phyloP scores from a whole-genome alignment of 306 rosid species.

The Acacia crassicarpa region DNA sequence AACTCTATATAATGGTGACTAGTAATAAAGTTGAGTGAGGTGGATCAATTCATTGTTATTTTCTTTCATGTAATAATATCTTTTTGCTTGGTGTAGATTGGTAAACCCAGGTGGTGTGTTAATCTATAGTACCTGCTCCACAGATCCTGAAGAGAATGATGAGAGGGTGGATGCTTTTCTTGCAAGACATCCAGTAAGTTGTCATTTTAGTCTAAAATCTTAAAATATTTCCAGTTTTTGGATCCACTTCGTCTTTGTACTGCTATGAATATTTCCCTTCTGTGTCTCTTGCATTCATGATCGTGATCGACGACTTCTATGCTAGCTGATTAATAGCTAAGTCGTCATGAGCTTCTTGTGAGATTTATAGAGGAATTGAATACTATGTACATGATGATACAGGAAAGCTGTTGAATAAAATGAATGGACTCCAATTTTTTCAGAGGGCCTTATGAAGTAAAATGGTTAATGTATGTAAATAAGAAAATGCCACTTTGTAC shows the following conservation, averaged over 20 bases:
- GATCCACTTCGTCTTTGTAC: neutral
- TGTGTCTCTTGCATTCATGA: neutral
- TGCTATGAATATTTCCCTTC: neutral
- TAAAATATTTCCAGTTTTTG: constrained; percentile 6
- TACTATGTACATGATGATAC: neutral
- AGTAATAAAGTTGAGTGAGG: neutral
- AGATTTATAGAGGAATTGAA: constrained; percentile 3
- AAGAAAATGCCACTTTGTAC: neutral
- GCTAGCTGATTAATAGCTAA: constrained; percentile 1
- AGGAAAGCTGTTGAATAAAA: neutral
- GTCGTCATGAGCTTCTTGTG: neutral
- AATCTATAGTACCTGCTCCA: constrained; percentile 85
- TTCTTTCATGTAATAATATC: constrained; percentile 16
- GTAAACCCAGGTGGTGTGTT: constrained; percentile 82
- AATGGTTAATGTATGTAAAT: constrained; percentile 9
- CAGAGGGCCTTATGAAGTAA: neutral
- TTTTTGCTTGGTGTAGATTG: constrained; percentile 55
- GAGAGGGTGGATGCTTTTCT: constrained; percentile 82
- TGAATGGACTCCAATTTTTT: neutral
- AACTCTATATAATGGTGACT: constrained; percentile 3
- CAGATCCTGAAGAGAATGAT: constrained; percentile 90
- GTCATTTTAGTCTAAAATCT: neutral
- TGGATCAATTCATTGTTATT: constrained; percentile 8
- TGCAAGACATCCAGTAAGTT: constrained; percentile 72
- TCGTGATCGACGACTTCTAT: neutral